Percentiles rank a stretch among this genome's conserved stretches.
Conservation (phyloP, 176 grass and related monocot genomes). For the Bolboschoenus planiculmis region DNA sequence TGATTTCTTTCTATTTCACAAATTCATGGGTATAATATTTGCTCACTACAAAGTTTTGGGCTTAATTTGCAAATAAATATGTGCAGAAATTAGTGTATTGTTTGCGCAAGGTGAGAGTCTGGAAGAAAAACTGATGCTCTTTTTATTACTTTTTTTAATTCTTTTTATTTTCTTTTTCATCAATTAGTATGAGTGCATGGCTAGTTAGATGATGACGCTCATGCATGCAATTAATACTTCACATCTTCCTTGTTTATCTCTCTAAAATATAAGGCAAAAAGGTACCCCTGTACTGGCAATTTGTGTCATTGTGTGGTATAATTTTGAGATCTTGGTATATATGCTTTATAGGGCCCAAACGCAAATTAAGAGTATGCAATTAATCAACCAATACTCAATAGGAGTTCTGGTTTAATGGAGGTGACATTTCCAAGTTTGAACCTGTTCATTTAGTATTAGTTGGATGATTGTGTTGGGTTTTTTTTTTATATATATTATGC, state of each 20-base stretch:
- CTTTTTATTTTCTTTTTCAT: constrained; percentile 8
- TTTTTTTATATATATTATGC: too few species aligned
- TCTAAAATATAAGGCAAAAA: neutral
- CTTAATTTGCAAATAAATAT: neutral
- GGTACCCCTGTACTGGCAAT: neutral
- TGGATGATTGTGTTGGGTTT: too few species aligned
- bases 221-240: neutral
- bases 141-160: neutral
- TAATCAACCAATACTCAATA: constrained; percentile 13
- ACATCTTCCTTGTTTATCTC: neutral
- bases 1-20: constrained; percentile 37
- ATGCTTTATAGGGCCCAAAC: neutral
- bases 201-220: neutral
- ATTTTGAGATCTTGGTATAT: neutral
- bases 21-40: constrained; percentile 50
- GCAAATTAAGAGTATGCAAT: neutral
- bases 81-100: neutral
- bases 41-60: constrained; percentile 25
- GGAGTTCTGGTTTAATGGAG: neutral
- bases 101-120: neutral
- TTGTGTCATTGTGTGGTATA: neutral
- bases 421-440: constrained; percentile 5
- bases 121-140: neutral
- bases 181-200: neutral
- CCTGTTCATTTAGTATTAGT: neutral